These are phyloP conservation scores for Didymella segeticola DNA, from an alignment of 2,329 filamentous ascomycete species.

Conservation along the genomic window DNA sequence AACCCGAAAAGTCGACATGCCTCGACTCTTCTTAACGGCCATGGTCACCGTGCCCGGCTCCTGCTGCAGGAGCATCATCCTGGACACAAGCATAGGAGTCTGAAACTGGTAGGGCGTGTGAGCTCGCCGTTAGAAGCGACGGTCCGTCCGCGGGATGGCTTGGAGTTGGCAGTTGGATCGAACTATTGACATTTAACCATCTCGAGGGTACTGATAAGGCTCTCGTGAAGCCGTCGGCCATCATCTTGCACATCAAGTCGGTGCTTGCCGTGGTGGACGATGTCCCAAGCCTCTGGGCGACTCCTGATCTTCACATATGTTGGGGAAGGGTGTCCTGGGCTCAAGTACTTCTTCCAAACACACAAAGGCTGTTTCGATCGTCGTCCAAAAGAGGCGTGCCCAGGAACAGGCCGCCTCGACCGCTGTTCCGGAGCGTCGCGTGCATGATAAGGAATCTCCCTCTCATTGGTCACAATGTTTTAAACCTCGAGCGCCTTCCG, in stretches of 20 bases:
- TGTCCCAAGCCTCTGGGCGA: conserved; percentile 9
- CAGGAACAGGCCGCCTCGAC: conserved; percentile 1
- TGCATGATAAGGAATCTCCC: conserved; percentile 11
- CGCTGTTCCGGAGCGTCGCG: conserved; percentile 6
- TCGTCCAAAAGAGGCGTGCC: conserved; percentile 8
- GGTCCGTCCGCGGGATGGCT: conserved; percentile 11
- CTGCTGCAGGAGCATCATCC: conserved; percentile 9
- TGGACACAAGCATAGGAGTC: not conserved
- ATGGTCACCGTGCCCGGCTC: conserved; percentile 8
- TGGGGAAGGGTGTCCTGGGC: conserved; percentile 1
- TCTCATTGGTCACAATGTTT: conserved; percentile 2
- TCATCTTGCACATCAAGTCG: not conserved
- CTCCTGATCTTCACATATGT: conserved; percentile 8
- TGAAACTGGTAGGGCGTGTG: not conserved
- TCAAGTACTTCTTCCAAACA: conserved; percentile 2
- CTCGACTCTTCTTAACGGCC: conserved; percentile 5
- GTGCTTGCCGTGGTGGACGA: not conserved
- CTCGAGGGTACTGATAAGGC: conserved; percentile 13
- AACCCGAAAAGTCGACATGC: conserved; percentile 7
- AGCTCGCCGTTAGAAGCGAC: conserved; percentile 5
- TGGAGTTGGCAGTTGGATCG: conserved; percentile 6
- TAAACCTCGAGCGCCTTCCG: not conserved
- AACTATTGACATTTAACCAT: not conserved
- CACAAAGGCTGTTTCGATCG: conserved; percentile 8
- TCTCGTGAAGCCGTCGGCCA: conserved; percentile 9